Conservation (phyloP, 306 rosid genomes). For the Citrullus colocynthis region DNA sequence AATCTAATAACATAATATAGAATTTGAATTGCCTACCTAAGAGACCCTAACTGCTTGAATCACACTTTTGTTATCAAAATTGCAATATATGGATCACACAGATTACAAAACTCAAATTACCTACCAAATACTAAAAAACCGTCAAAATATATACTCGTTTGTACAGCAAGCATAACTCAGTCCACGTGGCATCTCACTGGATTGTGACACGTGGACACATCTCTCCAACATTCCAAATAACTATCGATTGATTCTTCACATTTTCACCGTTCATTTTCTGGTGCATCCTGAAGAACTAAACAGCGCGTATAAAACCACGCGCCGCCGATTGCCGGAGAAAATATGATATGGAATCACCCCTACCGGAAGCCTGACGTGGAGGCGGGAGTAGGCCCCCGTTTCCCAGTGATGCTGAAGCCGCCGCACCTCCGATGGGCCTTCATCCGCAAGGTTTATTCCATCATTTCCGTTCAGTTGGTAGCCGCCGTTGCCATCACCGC, state of each 20-base stretch:
- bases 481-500: constrained; percentile 19
- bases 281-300: too few species aligned
- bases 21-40: too few species aligned
- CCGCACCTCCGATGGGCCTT: constrained; percentile 46
- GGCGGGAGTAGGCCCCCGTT: background rate
- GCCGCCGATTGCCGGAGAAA: background rate
- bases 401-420: constrained; percentile 22
- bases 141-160: too few species aligned
- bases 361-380: background rate
- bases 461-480: constrained; percentile 25
- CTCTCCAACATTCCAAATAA: background rate
- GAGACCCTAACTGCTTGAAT: too few species aligned
- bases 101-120: too few species aligned
- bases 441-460: constrained; percentile 36
- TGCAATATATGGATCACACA: too few species aligned
- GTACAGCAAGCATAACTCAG: too few species aligned
- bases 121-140: too few species aligned
- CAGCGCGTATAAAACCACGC: background rate
- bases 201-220: background rate
- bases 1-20: too few species aligned
- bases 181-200: background rate
- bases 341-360: background rate
- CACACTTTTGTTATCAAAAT: too few species aligned
- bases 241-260: background rate
- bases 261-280: background rate